Evolutionary conservation across 2,329 filamentous ascomycete species (phyloP).

Genomic region (Cytospora leucostoma): DNA sequence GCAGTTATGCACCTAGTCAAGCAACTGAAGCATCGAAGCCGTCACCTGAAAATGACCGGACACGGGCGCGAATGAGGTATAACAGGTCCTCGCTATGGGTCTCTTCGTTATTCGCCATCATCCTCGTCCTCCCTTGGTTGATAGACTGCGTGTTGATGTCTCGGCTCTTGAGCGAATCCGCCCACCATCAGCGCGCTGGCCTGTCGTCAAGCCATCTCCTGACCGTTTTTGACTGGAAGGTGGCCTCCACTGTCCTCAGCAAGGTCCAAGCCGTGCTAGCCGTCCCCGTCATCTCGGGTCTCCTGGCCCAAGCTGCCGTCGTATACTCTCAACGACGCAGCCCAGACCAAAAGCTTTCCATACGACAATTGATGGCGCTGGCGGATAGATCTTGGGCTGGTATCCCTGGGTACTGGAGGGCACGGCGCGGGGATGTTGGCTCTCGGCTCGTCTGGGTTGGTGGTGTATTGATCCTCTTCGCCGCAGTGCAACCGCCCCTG

Average conservation of each 20-base stretch:
- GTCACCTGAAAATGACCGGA: too few relatives aligned
- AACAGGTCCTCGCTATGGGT: too few relatives aligned
- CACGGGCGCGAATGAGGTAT: too few relatives aligned
- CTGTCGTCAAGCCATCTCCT: background rate
- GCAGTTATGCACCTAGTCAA: too few relatives aligned
- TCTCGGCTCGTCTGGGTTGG: constrained; percentile 1
- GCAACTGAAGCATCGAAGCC: too few relatives aligned
- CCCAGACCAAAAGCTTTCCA: constrained; percentile 25
- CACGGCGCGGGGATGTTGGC: too few relatives aligned
- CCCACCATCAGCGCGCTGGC: background rate
- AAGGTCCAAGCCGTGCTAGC: constrained; percentile 26
- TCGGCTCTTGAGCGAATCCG: background rate
- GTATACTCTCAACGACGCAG: constrained; percentile 29
- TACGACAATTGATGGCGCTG: constrained; percentile 31
- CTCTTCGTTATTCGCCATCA: background rate
- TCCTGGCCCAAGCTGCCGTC: constrained; percentile 30
- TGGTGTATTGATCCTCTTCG: background rate
- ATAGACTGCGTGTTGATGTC: constrained; percentile 13
- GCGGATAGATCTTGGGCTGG: constrained; percentile 30
- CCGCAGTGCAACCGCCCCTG: too few relatives aligned
- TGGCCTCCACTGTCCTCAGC: constrained; percentile 10
- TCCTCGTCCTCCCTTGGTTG: constrained; percentile 16
- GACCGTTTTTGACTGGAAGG: background rate
- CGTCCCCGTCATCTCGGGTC: constrained; percentile 28
- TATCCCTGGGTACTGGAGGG: too few relatives aligned